These are phyloP conservation scores for Penicillium thymicola DNA, from an alignment of 2,329 filamentous ascomycete species.

Conservation along the genomic window DNA sequence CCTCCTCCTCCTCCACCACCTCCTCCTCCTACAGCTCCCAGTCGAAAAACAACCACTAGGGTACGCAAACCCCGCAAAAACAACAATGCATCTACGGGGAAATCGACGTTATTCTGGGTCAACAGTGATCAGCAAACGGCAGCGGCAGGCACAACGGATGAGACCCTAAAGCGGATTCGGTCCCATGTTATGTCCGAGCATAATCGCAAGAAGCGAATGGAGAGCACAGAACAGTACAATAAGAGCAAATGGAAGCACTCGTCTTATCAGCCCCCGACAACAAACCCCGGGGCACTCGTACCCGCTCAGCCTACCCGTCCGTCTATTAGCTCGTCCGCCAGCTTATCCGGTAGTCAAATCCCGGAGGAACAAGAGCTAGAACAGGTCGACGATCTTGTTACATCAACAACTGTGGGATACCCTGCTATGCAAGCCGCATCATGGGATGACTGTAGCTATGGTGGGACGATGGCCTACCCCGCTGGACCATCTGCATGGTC, in stretches of 20 bases:
- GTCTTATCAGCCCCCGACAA: conserved; percentile 34
- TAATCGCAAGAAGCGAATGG: conserved; percentile 41
- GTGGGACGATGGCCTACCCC: conserved; percentile 12
- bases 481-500: conserved; percentile 21
- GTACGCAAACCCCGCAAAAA: conserved; percentile 36
- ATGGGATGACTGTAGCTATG: conserved; percentile 15
- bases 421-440: conserved; percentile 5
- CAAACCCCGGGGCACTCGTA: conserved; percentile 13
- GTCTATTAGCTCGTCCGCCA: not conserved
- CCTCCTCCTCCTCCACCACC: conserved; percentile 1
- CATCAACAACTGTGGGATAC: conserved; percentile 6
- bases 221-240: conserved; percentile 40
- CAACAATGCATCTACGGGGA: conserved; percentile 28
- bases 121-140: conserved; percentile 38
- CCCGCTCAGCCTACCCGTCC: conserved; percentile 6
- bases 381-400: conserved; percentile 13
- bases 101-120: conserved; percentile 42
- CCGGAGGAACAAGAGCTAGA: conserved; percentile 8
- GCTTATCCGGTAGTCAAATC: conserved; percentile 8
- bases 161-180: conserved; percentile 42
- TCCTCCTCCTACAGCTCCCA: conserved; percentile 3
- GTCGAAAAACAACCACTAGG: conserved; percentile 27
- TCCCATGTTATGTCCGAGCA: conserved; percentile 45
- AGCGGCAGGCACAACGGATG: conserved; percentile 36
- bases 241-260: conserved; percentile 39